A percentile compares a stretch with the other conserved stretches of the same genome.
Evolutionary conservation across 1,284 basidiomycete genomes (phyloP).

Genomic region (Leccinum griseonigrum): DNA sequence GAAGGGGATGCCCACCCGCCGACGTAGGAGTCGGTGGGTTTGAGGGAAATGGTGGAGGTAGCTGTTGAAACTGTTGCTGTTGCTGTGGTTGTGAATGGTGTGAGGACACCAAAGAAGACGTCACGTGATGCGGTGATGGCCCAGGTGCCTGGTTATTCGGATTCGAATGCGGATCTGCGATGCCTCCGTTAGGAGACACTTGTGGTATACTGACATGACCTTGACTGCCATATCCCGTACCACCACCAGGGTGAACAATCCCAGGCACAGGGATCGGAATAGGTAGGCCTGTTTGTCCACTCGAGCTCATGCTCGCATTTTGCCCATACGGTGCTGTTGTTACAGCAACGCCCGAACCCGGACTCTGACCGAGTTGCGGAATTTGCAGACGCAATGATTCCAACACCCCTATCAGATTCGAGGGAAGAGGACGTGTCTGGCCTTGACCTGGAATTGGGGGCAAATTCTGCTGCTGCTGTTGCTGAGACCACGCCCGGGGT

Average conservation of each 20-base stretch:
- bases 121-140: background rate
- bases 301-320: background rate
- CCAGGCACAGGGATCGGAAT: background rate
- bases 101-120: constrained; percentile 1
- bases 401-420: constrained; percentile 17
- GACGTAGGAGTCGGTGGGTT: constrained; percentile 1
- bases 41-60: background rate
- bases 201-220: background rate
- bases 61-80: constrained; percentile 3
- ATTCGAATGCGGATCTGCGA: background rate
- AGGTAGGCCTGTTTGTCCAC: background rate
- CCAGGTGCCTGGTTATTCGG: constrained; percentile 1
- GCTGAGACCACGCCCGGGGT: background rate
- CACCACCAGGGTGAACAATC: background rate
- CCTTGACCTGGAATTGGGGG: constrained; percentile 7
- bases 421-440: background rate
- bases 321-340: background rate
- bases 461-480: background rate
- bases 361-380: constrained; percentile 17
- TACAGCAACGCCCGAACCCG: background rate
- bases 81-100: background rate
- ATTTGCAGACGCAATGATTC: constrained; percentile 16
- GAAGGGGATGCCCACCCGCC: constrained; percentile 12
- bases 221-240: constrained; percentile 6
- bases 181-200: constrained; percentile 2